Conservation (phyloP, 129 eudicot species). For the Deinandra increscens region DNA sequence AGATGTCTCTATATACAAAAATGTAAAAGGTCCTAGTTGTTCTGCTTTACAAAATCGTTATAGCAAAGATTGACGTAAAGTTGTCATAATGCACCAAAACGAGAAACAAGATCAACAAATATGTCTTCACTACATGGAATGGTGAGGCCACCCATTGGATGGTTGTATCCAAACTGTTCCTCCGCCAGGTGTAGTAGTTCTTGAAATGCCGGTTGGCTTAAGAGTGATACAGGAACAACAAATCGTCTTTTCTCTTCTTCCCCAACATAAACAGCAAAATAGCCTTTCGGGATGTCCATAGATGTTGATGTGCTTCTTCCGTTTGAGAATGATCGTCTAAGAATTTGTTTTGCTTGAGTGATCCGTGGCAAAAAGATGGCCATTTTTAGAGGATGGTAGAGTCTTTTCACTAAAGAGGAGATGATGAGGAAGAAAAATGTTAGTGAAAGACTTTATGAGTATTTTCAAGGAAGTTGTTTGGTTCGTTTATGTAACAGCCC, state of each 20-base stretch:
- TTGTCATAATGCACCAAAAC: neutral
- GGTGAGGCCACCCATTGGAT: slow-evolving; percentile 11
- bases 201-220: slow-evolving; percentile 1
- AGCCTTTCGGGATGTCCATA: neutral
- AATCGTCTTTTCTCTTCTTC: neutral
- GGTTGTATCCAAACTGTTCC: slow-evolving; percentile 1
- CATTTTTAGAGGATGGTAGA: neutral
- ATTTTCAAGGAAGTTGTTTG: too few relatives aligned
- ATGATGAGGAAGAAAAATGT: too few relatives aligned
- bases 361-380: neutral
- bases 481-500: too few relatives aligned
- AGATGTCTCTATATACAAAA: neutral
- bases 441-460: too few relatives aligned
- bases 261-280: neutral
- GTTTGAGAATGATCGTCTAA: neutral
- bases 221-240: neutral
- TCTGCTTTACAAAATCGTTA: neutral
- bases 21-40: neutral
- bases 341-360: neutral
- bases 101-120: neutral
- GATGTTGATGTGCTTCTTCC: slow-evolving; percentile 1
- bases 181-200: neutral
- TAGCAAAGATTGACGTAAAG: neutral
- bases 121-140: neutral
- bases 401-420: neutral